Percentiles rank a stretch among this genome's conserved stretches.
phyloP scores from a whole-genome alignment of 352 stramenopile genomes.

The Phytophthora constricta region DNA sequence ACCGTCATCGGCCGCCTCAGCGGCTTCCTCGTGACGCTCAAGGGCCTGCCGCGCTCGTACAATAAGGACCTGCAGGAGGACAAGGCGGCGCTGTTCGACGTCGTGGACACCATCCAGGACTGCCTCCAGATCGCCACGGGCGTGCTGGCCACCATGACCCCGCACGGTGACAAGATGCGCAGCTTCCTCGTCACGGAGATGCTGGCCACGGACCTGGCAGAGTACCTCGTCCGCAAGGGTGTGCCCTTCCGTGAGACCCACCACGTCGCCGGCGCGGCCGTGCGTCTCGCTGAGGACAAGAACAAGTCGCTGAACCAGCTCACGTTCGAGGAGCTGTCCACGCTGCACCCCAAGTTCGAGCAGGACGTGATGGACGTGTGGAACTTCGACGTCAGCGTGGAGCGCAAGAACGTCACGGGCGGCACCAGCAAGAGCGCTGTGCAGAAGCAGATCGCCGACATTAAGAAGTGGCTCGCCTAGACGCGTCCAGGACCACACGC shows the following conservation, averaged over 20 bases:
- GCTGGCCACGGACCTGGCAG: constrained; percentile 98
- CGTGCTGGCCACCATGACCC: constrained; percentile 97
- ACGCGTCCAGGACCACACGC: neutral
- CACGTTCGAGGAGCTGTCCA: constrained; percentile 90
- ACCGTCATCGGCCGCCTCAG: constrained; percentile 95
- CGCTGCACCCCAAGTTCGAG: constrained; percentile 91
- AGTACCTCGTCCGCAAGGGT: constrained; percentile 99
- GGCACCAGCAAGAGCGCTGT: constrained; percentile 85
- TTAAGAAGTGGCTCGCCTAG: constrained; percentile 75
- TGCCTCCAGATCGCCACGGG: constrained; percentile 97
- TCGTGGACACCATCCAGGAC: constrained; percentile 97
- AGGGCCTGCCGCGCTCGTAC: constrained; percentile 97
- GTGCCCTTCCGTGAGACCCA: constrained; percentile 99
- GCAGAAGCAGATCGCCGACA: constrained; percentile 76
- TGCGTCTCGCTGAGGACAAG: constrained; percentile 93
- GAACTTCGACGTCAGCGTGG: constrained; percentile 91
- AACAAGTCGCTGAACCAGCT: constrained; percentile 86
- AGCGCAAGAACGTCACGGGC: constrained; percentile 91
- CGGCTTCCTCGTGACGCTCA: constrained; percentile 97
- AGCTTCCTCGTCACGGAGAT: constrained; percentile 98
- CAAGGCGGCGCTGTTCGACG: constrained; percentile 98
- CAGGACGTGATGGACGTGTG: constrained; percentile 90
- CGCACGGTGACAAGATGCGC: constrained; percentile 94
- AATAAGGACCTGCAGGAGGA: constrained; percentile 99
- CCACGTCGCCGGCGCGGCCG: constrained; percentile 96